phyloP scores from a whole-genome alignment of 495 filamentous ascomycete species.

The Daldinia vernicosa region DNA sequence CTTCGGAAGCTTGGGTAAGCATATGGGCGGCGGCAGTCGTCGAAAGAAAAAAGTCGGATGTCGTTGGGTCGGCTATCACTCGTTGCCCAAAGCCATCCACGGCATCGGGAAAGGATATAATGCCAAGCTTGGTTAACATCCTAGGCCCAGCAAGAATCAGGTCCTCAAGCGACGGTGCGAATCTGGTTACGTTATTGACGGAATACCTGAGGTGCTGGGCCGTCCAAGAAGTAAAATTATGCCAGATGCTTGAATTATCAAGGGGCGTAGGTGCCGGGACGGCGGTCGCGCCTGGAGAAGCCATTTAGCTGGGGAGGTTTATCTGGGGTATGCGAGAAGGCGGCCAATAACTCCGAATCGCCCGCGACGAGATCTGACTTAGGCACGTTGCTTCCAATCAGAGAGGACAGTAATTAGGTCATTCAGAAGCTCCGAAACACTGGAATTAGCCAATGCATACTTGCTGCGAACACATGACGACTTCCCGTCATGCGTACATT shows the following conservation, averaged over 20 bases:
- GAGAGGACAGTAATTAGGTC: constrained; percentile 16
- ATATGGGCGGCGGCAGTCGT: constrained; percentile 48
- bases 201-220: constrained; percentile 51
- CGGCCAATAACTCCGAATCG: constrained; percentile 31
- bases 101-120: constrained; percentile 67
- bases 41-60: constrained; percentile 50
- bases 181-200: constrained; percentile 55
- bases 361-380: constrained; percentile 24
- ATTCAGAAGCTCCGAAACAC: constrained; percentile 26
- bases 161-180: constrained; percentile 61
- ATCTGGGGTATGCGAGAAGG: constrained; percentile 4
- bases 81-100: constrained; percentile 69
- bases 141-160: constrained; percentile 68
- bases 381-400: constrained; percentile 32
- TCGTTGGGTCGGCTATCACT: constrained; percentile 66
- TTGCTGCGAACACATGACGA: constrained; percentile 10
- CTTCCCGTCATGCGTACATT: constrained; percentile 5
- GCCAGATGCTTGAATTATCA: constrained; percentile 55
- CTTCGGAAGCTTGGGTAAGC: constrained; percentile 48
- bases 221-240: constrained; percentile 59
- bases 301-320: constrained; percentile 28
- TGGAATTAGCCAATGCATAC: constrained; percentile 31
- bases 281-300: constrained; percentile 41
- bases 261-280: constrained; percentile 40
- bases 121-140: constrained; percentile 69